Evolutionary conservation across 495 filamentous ascomycete species (phyloP).

Genomic region (Apiosordaria backusii): DNA sequence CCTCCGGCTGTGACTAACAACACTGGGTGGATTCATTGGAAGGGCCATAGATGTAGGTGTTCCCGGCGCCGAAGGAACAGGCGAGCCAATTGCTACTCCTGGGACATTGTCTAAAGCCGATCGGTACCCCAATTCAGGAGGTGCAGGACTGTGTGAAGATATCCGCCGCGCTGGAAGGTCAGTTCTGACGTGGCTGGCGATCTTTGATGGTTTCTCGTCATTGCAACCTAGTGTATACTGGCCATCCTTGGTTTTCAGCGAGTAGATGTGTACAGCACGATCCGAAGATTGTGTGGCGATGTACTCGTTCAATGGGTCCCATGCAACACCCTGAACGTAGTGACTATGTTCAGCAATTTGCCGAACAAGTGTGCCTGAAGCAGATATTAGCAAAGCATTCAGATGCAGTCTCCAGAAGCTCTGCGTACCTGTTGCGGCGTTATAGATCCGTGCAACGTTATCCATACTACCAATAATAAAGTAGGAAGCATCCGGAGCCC

Average conservation of each 20-base stretch:
- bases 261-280: constrained; percentile 96
- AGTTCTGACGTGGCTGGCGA: constrained; percentile 66
- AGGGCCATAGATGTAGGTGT: constrained; percentile 85
- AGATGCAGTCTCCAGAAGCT: neutral
- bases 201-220: constrained; percentile 43
- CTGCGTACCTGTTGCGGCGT: constrained; percentile 76
- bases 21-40: constrained; percentile 93
- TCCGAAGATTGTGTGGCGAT: constrained; percentile 98
- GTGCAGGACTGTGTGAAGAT: constrained; percentile 88
- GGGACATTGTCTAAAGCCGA: constrained; percentile 57
- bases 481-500: constrained; percentile 93
- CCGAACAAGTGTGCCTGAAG: constrained; percentile 78
- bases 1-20: constrained; percentile 82
- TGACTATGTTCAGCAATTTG: constrained; percentile 99
- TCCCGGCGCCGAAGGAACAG: constrained; percentile 87
- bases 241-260: constrained; percentile 91
- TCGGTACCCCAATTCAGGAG: constrained; percentile 65
- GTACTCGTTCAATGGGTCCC: constrained; percentile 98
- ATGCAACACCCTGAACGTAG: constrained; percentile 97
- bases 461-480: constrained; percentile 99
- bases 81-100: constrained; percentile 65
- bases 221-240: constrained; percentile 71
- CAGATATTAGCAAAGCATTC: constrained; percentile 11
- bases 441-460: constrained; percentile 95
- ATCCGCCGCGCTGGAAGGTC: constrained; percentile 87